A percentile compares a stretch with the other conserved stretches of the same genome.
Conservation (phyloP, 2,329 filamentous ascomycete genomes). For the Aspergillus caelatus region DNA sequence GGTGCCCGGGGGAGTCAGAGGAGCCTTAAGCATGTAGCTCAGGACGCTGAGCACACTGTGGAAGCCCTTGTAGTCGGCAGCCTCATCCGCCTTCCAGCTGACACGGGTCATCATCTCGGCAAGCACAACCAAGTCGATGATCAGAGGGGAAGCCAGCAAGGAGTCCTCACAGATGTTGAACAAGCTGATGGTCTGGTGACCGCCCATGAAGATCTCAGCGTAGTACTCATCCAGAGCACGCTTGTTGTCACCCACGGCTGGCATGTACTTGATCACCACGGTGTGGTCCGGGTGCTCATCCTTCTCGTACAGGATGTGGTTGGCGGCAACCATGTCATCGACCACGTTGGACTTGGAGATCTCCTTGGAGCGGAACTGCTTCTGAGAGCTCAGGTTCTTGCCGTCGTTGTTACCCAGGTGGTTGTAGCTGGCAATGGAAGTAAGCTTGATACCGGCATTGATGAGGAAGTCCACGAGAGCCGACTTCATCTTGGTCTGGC, state of each 20-base stretch:
- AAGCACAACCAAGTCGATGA: constrained; percentile 92
- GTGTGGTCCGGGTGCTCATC: constrained; percentile 97
- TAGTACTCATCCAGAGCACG: constrained; percentile 99
- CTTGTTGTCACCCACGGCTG: constrained; percentile 98
- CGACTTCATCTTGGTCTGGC: constrained; percentile 99
- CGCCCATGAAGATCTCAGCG: constrained; percentile 97
- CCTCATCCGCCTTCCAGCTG: constrained; percentile 74
- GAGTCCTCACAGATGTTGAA: constrained; percentile 99
- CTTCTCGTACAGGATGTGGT: constrained; percentile 83
- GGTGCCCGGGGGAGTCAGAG: constrained; percentile 88
- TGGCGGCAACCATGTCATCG: constrained; percentile 98
- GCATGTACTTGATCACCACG: constrained; percentile 99
- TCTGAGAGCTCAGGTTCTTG: constrained; percentile 96
- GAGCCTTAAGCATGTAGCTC: constrained; percentile 98
- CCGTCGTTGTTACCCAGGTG: constrained; percentile 99
- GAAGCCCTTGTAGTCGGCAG: constrained; percentile 83
- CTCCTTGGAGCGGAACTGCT: constrained; percentile 99
- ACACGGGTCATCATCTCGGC: constrained; percentile 99
- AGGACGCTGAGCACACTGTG: constrained; percentile 95
- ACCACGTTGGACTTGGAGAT: constrained; percentile 99
- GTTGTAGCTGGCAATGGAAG: constrained; percentile 98
- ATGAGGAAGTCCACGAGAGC: constrained; percentile 98
- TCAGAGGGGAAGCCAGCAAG: constrained; percentile 89
- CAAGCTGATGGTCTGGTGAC: constrained; percentile 95
- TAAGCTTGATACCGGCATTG: constrained; percentile 97